phyloP scores from a whole-genome alignment of 2,329 filamentous ascomycete genomes.

The Verticillium longisporum region DNA sequence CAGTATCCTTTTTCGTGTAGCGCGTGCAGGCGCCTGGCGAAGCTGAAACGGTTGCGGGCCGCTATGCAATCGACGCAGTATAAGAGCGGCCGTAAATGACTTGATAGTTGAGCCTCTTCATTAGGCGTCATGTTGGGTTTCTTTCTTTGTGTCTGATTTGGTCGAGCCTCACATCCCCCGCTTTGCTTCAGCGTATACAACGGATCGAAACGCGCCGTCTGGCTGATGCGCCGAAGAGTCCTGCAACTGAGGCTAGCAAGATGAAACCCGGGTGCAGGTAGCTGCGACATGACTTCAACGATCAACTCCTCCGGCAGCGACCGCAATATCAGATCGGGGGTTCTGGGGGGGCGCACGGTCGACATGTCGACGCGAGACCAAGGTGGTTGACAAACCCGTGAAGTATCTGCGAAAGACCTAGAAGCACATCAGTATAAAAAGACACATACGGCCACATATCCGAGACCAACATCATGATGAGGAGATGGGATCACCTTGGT shows the following conservation, averaged over 20 bases:
- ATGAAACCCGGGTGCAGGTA: neutral
- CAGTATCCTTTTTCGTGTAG: neutral
- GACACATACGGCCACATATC: too few relatives aligned
- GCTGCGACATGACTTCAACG: neutral
- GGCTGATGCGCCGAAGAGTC: neutral
- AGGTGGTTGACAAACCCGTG: too few relatives aligned
- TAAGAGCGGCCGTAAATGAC: neutral
- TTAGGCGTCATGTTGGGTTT: neutral
- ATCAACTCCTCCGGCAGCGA: neutral
- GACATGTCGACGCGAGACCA: too few relatives aligned
- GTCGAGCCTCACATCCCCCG: too few relatives aligned
- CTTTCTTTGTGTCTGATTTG: neutral
- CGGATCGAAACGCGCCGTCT: neutral
- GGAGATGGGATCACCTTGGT: too few relatives aligned
- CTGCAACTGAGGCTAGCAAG: neutral
- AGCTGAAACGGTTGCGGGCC: neutral
- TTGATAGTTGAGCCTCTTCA: neutral
- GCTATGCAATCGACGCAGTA: neutral
- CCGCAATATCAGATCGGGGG: neutral
- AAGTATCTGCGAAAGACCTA: too few relatives aligned
- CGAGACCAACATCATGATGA: too few relatives aligned
- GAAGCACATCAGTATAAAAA: too few relatives aligned
- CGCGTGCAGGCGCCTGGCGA: neutral
- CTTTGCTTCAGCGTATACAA: neutral
- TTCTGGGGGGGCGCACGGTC: neutral